Evolutionary conservation across 2,329 filamentous ascomycete species (phyloP).

Genomic region (Talaromyces funiculosus): DNA sequence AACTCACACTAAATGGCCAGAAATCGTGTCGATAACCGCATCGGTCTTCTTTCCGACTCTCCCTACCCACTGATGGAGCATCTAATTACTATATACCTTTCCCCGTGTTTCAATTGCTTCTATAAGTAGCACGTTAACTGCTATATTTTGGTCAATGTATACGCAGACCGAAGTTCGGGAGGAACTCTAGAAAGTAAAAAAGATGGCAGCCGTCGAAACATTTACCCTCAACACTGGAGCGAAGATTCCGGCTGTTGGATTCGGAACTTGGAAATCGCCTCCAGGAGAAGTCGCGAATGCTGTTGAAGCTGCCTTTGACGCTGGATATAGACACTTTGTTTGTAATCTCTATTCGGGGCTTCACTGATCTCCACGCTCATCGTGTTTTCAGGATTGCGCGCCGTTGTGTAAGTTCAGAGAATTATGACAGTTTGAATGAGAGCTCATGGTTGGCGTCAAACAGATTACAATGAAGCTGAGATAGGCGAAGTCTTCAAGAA

Average conservation of each 20-base stretch:
- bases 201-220: constrained; percentile 51
- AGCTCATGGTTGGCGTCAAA: not conserved
- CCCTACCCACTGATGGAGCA: not conserved
- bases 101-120: not conserved
- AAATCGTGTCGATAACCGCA: not conserved
- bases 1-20: too few species aligned
- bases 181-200: not conserved
- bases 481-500: constrained; percentile 46
- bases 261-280: constrained; percentile 57
- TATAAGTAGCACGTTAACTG: not conserved
- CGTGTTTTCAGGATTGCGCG: not conserved
- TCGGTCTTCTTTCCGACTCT: not conserved
- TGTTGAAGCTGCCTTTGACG: constrained; percentile 27
- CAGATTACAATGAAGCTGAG: constrained; percentile 34
- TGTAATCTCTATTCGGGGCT: not conserved
- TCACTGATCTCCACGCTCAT: not conserved
- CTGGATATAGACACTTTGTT: constrained; percentile 9
- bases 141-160: not conserved
- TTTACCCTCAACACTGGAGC: constrained; percentile 55
- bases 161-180: too few species aligned
- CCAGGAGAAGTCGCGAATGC: constrained; percentile 47
- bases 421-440: not conserved
- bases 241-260: constrained; percentile 57
- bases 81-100: too few species aligned
- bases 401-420: not conserved